Evolutionary conservation across 345 rosid genomes (phyloP).

Genomic region (Citropsis articulata): DNA sequence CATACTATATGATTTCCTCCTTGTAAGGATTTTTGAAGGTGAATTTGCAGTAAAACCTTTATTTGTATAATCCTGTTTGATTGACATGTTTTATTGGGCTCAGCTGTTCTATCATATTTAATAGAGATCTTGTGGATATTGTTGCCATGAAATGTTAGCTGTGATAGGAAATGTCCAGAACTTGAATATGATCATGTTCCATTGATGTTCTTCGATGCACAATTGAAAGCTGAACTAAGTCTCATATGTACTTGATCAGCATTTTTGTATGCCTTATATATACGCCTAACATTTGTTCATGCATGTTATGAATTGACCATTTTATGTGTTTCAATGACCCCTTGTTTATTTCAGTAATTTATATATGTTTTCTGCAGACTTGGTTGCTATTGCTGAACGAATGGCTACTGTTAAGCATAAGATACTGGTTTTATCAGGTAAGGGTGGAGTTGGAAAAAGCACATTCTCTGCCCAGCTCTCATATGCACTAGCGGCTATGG

Average conservation of each 20-base stretch:
- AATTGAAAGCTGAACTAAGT: not conserved
- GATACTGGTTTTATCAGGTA: slow-evolving; percentile 84
- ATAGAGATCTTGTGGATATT: not conserved
- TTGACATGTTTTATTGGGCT: not conserved
- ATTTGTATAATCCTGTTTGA: not conserved
- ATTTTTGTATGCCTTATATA: not conserved
- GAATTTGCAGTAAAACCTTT: not conserved
- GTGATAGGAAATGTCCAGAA: not conserved
- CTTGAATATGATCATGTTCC: not conserved
- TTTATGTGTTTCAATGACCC: not conserved
- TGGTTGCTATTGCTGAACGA: slow-evolving; percentile 86
- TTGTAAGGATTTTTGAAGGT: not conserved
- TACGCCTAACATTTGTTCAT: not conserved
- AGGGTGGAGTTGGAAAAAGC: slow-evolving; percentile 98
- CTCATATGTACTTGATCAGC: not conserved
- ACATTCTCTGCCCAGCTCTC: slow-evolving; percentile 93
- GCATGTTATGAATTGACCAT: not conserved
- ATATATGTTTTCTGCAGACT: slow-evolving; percentile 46
- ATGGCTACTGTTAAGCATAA: slow-evolving; percentile 96
- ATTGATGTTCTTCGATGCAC: not conserved
- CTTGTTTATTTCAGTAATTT: not conserved
- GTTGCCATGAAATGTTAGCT: not conserved
- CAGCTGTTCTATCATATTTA: not conserved
- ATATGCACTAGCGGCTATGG: slow-evolving; percentile 79
- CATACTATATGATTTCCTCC: not conserved